Evolutionary conservation across 1,284 basidiomycete species (phyloP), one percentile per base, ranked within the genome.

Genomic region (Athelia sp.): DNA sequence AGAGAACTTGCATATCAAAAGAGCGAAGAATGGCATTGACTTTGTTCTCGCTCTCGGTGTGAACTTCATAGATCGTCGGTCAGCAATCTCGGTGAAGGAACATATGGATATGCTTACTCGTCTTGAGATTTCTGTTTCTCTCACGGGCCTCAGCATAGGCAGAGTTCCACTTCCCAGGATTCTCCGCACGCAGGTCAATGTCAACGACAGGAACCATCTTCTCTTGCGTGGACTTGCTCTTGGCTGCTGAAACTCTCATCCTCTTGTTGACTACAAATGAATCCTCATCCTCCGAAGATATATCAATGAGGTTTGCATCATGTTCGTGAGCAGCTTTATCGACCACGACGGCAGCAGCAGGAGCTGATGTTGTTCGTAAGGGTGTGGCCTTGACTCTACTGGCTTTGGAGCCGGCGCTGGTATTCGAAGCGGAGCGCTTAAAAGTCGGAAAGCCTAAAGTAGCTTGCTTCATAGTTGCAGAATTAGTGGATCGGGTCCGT

Each of bases 21-120:
- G 86, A 78, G 2, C 89, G 79, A 13, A 93, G 79, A 46, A 93
- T 87, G 38, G 85, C 74, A 52, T 87, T 75, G 8, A 88, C 72
- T 56, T 73, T 80, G 35, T 73, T 84, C 65, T 90, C 75, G 0
- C 70, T 71, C 55, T 82, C 69, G 1, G 68, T 71, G 62, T 89
- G 85, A 21, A 87, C 87, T 88, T 4, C 35, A 26, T 15, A 24
- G 6, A 40, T 40, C 36, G 8, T 40, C 36, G 26, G 4, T 29
- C 4, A 13, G 13, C 4, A 29, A 29, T 6, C 6, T 17, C 15
- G 15, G 38, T 36, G 36, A 11, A 32, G 40, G 43, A 9, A 42
- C 19, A 17, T n/a, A 23, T 9, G 23, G 17, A 45, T 36, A 47
- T 18, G 72, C 84, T 67, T 59, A 91, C 88, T 78, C 14, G 84